Conservation (phyloP, 1,284 basidiomycete genomes). For the Grifola frondosa region DNA sequence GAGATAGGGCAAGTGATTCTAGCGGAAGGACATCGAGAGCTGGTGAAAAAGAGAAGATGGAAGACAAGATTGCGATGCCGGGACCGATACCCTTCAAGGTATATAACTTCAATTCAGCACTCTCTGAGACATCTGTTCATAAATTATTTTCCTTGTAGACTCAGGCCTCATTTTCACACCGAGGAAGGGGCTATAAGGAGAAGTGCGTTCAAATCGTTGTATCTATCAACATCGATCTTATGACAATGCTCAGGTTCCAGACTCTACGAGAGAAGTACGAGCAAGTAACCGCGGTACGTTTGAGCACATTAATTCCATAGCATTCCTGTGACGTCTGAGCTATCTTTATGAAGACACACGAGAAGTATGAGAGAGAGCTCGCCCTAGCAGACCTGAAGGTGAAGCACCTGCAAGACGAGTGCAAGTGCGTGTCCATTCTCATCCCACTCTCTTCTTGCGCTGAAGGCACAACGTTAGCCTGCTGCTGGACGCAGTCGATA, state of each 20-base stretch:
- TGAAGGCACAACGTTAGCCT: conserved; percentile 16
- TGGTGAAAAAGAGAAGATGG: too few relatives aligned
- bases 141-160: neutral
- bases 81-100: too few relatives aligned
- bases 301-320: neutral
- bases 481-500: conserved; percentile 33
- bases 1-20: too few relatives aligned
- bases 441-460: neutral
- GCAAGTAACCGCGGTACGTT: conserved; percentile 47
- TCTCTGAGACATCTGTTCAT: neutral
- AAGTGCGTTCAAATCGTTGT: conserved; percentile 20
- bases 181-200: conserved; percentile 28
- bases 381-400: conserved; percentile 48
- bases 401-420: conserved; percentile 56
- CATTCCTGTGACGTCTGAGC: neutral
- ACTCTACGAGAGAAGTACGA: conserved; percentile 53
- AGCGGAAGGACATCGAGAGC: too few relatives aligned
- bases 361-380: conserved; percentile 45
- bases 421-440: conserved; percentile 44
- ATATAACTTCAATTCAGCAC: neutral
- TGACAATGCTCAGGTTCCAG: conserved; percentile 43
- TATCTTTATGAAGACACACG: conserved; percentile 37
- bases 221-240: neutral
- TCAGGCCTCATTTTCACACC: conserved; percentile 13
- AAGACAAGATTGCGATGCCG: too few relatives aligned